phyloP scores from a whole-genome alignment of 345 rosid species.

The Eutrema yunnanense region DNA sequence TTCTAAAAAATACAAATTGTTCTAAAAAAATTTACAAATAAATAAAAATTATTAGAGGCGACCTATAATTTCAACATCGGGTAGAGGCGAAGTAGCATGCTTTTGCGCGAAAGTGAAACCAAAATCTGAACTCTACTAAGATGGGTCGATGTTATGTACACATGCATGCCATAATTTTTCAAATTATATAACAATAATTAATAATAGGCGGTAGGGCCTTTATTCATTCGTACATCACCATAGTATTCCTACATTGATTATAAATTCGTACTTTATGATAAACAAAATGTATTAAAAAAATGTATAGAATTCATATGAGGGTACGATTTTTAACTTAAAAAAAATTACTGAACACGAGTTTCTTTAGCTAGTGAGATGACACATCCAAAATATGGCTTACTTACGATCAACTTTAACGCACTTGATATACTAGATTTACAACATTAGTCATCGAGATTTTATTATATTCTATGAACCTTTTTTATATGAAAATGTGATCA shows the following conservation, averaged over 20 bases:
- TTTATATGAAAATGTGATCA: slow-evolving; percentile 20
- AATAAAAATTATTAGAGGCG: too few species aligned
- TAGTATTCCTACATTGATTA: slow-evolving; percentile 21
- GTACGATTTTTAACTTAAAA: not conserved
- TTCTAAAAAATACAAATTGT: too few species aligned
- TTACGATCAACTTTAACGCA: not conserved
- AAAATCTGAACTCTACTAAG: slow-evolving; percentile 24
- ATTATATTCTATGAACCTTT: not conserved
- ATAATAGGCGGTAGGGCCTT: slow-evolving; percentile 26
- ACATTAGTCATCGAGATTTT: not conserved
- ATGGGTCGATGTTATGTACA: slow-evolving; percentile 30
- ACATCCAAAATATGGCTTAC: slow-evolving; percentile 5
- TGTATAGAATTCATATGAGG: not conserved
- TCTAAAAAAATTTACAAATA: too few species aligned
- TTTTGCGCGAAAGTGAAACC: slow-evolving; percentile 32
- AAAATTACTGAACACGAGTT: not conserved
- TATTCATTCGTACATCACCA: slow-evolving; percentile 24
- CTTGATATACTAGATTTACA: not conserved
- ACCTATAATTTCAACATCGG: slow-evolving; percentile 13
- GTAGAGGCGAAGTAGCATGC: slow-evolving; percentile 27
- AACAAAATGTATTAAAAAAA: not conserved
- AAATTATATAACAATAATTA: not conserved
- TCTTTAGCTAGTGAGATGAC: not conserved
- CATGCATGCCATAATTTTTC: slow-evolving; percentile 14
- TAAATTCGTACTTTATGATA: not conserved